phyloP scores from a whole-genome alignment of 768 basidiomycete genomes.

The Coprinopsis marcescibilis region DNA sequence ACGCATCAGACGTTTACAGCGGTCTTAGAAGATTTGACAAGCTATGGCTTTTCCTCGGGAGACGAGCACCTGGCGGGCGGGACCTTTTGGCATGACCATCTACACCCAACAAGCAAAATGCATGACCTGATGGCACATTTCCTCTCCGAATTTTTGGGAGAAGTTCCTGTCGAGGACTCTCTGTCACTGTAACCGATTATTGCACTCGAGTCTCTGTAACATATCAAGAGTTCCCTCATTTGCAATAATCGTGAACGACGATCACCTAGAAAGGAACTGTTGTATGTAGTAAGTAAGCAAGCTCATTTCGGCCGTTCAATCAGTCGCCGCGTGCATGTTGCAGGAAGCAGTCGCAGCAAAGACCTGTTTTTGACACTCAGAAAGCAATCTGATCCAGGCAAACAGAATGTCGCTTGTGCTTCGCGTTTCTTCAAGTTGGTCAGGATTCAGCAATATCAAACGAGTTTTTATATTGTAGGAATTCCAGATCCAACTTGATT shows the following conservation, averaged over 20 bases:
- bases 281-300: too few relatives aligned
- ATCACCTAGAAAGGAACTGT: too few relatives aligned
- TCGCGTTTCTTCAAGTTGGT: not conserved
- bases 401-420: not conserved
- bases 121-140: slow-evolving; percentile 44
- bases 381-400: too few relatives aligned
- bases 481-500: not conserved
- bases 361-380: too few relatives aligned
- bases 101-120: slow-evolving; percentile 49
- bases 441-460: slow-evolving; percentile 33
- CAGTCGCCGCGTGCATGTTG: too few relatives aligned
- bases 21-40: slow-evolving; percentile 39
- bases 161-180: too few relatives aligned
- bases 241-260: too few relatives aligned
- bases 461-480: slow-evolving; percentile 52
- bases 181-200: too few relatives aligned
- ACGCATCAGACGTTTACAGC: slow-evolving; percentile 39
- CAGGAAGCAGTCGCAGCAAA: too few relatives aligned
- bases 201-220: too few relatives aligned
- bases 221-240: too few relatives aligned
- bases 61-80: slow-evolving; percentile 31
- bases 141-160: slow-evolving; percentile 31
- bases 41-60: slow-evolving; percentile 31
- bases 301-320: too few relatives aligned
- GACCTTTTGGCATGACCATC: slow-evolving; percentile 42